Evolutionary conservation across 164 flowering plant species (phyloP).

Genomic region (Stephania japonica): DNA sequence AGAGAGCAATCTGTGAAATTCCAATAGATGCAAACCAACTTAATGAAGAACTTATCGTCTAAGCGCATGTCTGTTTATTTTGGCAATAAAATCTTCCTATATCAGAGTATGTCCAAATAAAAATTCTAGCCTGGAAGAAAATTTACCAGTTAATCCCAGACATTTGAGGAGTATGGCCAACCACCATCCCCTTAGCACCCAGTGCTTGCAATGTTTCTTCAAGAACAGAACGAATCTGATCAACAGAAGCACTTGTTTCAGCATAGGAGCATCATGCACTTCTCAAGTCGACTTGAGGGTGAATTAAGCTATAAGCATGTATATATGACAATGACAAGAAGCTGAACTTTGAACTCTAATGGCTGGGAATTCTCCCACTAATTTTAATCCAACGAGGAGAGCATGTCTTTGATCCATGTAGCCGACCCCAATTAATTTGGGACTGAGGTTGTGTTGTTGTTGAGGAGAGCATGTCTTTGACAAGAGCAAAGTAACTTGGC

Average conservation of each 20-base stretch:
- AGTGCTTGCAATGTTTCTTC: constrained; percentile 63
- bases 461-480: too few species aligned
- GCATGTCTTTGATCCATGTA: too few species aligned
- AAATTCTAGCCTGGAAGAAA: not conserved
- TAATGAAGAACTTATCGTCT: not conserved
- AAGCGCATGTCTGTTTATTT: not conserved
- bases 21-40: not conserved
- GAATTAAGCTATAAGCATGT: not conserved
- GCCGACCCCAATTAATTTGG: too few species aligned
- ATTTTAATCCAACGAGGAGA: too few species aligned
- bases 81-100: not conserved
- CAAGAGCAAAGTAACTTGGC: not conserved
- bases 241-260: constrained; percentile 9
- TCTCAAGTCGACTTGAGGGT: not conserved
- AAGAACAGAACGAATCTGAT: constrained; percentile 59
- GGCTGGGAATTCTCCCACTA: too few species aligned
- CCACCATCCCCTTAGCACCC: constrained; percentile 91
- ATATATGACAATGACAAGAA: too few species aligned
- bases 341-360: too few species aligned
- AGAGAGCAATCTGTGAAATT: too few species aligned
- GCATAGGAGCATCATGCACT: not conserved
- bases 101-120: not conserved
- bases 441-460: too few species aligned
- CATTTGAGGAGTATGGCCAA: constrained; percentile 94
- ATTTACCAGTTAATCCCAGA: constrained; percentile 79